Evolutionary conservation across 257 asterid genomes (phyloP).

Genomic region (Ocimum tenuiflorum): DNA sequence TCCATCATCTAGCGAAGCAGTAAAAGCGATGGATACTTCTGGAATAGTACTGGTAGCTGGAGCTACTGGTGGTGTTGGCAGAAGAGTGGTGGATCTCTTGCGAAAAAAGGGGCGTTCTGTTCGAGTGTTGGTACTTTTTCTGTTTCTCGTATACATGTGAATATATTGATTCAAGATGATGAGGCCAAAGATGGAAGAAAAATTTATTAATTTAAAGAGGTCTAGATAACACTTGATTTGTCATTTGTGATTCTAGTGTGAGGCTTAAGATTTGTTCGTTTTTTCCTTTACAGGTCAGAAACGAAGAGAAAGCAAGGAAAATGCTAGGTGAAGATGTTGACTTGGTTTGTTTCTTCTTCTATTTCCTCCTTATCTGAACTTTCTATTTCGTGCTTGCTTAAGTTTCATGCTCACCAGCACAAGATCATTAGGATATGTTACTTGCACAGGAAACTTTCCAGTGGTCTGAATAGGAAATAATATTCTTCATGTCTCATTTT

Average conservation of each 20-base stretch:
- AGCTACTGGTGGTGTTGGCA: constrained; percentile 97
- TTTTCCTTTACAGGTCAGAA: constrained; percentile 56
- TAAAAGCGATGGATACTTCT: constrained; percentile 51
- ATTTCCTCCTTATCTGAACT: background rate
- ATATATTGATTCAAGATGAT: background rate
- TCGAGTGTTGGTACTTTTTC: constrained; percentile 59
- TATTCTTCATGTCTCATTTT: background rate
- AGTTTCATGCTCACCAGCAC: background rate
- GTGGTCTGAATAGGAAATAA: background rate
- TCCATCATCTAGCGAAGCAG: constrained; percentile 68
- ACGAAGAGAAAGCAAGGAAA: constrained; percentile 89
- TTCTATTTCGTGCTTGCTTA: background rate
- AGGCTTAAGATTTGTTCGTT: background rate
- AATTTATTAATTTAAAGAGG: too few species aligned
- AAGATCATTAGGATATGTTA: background rate
- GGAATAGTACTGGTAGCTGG: constrained; percentile 82
- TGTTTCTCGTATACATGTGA: background rate
- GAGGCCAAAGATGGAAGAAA: too few species aligned
- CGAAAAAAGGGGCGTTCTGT: constrained; percentile 57
- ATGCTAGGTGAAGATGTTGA: constrained; percentile 89
- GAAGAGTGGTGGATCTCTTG: constrained; percentile 78
- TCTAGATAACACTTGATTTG: background rate
- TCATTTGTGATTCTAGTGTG: constrained; percentile 5
- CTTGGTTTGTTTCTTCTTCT: constrained; percentile 46
- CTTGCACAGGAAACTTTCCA: background rate